phyloP scores from a whole-genome alignment of 1,284 basidiomycete species.

The Cryptococcus amylolentus region DNA sequence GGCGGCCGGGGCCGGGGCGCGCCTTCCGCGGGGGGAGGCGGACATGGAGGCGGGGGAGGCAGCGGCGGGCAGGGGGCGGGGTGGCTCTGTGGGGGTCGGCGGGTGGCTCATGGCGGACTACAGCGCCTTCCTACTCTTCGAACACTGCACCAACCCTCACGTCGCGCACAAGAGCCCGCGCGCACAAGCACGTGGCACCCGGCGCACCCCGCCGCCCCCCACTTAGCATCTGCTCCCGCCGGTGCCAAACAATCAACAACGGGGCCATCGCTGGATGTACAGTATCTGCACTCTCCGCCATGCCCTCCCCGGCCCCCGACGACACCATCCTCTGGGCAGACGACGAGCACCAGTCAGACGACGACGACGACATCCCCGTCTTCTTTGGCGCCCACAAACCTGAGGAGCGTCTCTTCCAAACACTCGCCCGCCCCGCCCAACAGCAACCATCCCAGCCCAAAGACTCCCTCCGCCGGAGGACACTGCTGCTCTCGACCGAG shows the following conservation, averaged over 20 bases:
- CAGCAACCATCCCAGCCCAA: background rate
- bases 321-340: conserved; percentile 1
- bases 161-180: background rate
- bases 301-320: background rate
- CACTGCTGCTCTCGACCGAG: conserved; percentile 5
- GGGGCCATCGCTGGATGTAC: too few relatives aligned
- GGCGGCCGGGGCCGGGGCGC: conserved; percentile 41
- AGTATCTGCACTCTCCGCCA: background rate
- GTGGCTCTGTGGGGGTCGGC: background rate
- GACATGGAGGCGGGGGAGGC: conserved; percentile 24
- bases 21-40: conserved; percentile 24
- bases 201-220: background rate
- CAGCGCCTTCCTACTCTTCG: too few relatives aligned
- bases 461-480: conserved; percentile 14
- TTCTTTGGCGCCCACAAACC: conserved; percentile 33
- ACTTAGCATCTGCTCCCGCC: background rate
- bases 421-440: conserved; percentile 10
- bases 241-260: background rate
- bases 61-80: conserved; percentile 18
- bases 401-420: conserved; percentile 22
- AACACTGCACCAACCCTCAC: background rate
- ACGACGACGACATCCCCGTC: conserved; percentile 31
- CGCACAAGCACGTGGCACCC: background rate
- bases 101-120: background rate
- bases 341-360: conserved; percentile 11